Conservation (phyloP, 495 filamentous ascomycete genomes). For the Lentithecium fluviatile region DNA sequence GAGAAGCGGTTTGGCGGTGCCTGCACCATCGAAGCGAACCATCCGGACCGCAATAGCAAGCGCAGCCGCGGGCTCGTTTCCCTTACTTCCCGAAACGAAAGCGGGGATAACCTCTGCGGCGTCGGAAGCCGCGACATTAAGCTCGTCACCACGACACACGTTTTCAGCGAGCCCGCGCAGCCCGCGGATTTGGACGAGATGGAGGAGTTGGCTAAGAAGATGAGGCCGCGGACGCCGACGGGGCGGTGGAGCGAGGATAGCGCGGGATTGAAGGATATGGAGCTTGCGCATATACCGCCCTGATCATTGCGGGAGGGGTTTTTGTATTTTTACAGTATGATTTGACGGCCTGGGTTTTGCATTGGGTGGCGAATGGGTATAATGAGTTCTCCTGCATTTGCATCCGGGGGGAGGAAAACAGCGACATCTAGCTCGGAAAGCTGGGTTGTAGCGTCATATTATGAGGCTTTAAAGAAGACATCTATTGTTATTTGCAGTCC, state of each 20-base stretch:
- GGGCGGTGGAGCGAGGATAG: slow-evolving; percentile 32
- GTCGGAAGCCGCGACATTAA: slow-evolving; percentile 28
- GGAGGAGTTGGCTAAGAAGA: slow-evolving; percentile 18
- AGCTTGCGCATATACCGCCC: slow-evolving; percentile 29
- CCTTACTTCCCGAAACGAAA: slow-evolving; percentile 9
- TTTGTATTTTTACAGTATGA: too few relatives aligned
- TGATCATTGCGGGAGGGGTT: slow-evolving; percentile 11
- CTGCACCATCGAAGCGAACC: slow-evolving; percentile 20
- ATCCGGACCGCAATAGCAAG: neutral
- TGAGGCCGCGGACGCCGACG: slow-evolving; percentile 21
- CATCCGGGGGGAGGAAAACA: too few relatives aligned
- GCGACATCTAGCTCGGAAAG: too few relatives aligned
- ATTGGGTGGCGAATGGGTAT: too few relatives aligned
- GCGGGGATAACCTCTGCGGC: slow-evolving; percentile 24
- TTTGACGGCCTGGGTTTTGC: too few relatives aligned
- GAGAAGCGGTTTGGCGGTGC: slow-evolving; percentile 30
- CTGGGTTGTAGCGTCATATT: too few relatives aligned
- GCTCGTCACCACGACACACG: slow-evolving; percentile 29
- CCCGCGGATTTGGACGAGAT: slow-evolving; percentile 27
- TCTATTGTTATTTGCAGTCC: too few relatives aligned
- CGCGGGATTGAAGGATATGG: slow-evolving; percentile 20
- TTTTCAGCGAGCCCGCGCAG: slow-evolving; percentile 28
- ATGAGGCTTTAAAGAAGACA: too few relatives aligned
- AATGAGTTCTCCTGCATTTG: too few relatives aligned
- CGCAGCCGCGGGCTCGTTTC: neutral